phyloP scores from a whole-genome alignment of 2,329 filamentous ascomycete genomes.

The Colletotrichum sp. region DNA sequence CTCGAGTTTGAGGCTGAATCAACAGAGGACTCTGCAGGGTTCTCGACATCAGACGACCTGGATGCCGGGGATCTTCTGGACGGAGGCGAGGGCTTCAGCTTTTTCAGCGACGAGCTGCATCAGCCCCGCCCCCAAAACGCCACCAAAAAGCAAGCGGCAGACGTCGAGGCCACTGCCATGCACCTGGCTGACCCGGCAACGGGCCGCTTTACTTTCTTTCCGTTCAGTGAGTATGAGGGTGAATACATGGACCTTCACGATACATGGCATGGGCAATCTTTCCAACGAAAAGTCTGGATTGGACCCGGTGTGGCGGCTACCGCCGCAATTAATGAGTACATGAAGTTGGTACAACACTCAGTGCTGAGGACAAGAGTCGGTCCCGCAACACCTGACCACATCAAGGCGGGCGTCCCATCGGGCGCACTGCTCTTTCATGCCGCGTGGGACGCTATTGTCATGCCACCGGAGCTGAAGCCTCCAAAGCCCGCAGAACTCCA shows the following conservation, averaged over 20 bases:
- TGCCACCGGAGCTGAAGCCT: conserved; percentile 33
- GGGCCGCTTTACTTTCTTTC: conserved; percentile 29
- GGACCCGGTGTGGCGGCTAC: conserved; percentile 40
- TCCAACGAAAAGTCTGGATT: conserved; percentile 50
- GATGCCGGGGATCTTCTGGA: conserved; percentile 49
- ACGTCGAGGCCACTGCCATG: background rate
- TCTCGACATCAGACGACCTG: conserved; percentile 35
- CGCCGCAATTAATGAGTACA: conserved; percentile 52
- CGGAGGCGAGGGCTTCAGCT: conserved; percentile 44
- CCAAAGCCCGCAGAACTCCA: conserved; percentile 35
- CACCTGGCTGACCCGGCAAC: conserved; percentile 14
- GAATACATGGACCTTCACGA: conserved; percentile 31
- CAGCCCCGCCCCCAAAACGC: background rate
- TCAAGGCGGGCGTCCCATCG: conserved; percentile 53
- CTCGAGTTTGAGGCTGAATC: conserved; percentile 59
- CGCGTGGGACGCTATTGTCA: conserved; percentile 57
- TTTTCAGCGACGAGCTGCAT: conserved; percentile 41
- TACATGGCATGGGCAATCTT: conserved; percentile 32
- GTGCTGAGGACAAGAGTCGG: conserved; percentile 42
- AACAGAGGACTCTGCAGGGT: conserved; percentile 36
- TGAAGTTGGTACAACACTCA: conserved; percentile 44
- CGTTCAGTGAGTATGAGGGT: conserved; percentile 28
- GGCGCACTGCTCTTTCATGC: conserved; percentile 51
- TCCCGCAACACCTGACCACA: conserved; percentile 54
- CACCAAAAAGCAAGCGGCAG: conserved; percentile 13